Percentiles rank a stretch among this genome's conserved stretches.
Conservation (phyloP, 2,329 filamentous ascomycete species). For the Paraphoma chrysanthemicola region DNA sequence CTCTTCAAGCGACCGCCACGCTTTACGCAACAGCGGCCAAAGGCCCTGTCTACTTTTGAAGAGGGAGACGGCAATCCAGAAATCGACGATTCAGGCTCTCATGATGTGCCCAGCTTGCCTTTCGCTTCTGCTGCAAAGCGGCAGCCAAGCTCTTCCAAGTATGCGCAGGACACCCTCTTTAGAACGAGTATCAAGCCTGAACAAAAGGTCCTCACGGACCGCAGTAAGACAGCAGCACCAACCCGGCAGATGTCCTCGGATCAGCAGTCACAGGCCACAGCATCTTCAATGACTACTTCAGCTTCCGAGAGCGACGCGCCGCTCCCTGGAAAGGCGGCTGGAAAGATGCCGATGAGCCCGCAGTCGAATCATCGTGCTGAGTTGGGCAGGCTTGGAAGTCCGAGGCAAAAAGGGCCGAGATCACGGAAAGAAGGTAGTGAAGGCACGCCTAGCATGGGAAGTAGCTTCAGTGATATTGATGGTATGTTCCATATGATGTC, state of each 20-base stretch:
- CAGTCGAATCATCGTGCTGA: conserved; percentile 66
- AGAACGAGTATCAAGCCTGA: conserved; percentile 8
- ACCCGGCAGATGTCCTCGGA: conserved; percentile 21
- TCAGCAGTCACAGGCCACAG: conserved; percentile 27
- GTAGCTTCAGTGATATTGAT: conserved; percentile 85
- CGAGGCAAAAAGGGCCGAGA: conserved; percentile 47
- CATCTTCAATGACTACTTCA: conserved; percentile 63
- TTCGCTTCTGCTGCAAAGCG: conserved; percentile 47
- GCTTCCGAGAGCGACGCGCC: conserved; percentile 41
- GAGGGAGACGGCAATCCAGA: conserved; percentile 42
- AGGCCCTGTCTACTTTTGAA: conserved; percentile 32
- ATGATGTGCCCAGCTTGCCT: conserved; percentile 50
- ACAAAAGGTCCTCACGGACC: conserved; percentile 12
- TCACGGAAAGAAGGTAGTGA: conserved; percentile 41
- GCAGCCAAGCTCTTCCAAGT: conserved; percentile 4
- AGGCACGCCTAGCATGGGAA: conserved; percentile 60
- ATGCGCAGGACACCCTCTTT: conserved; percentile 15
- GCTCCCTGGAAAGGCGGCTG: conserved; percentile 17
- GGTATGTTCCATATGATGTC: conserved; percentile 54
- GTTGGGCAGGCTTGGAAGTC: conserved; percentile 61
- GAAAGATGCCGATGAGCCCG: conserved; percentile 36
- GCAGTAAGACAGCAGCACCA: conserved; percentile 4
- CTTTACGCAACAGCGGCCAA: conserved; percentile 39
- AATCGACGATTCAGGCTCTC: conserved; percentile 63
- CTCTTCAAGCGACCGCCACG: conserved; percentile 52